A percentile compares a stretch with the other conserved stretches of the same genome.
These are phyloP conservation scores for Escallonia rubra DNA, from an alignment of 129 eudicot genomes.

Conservation along the genomic window DNA sequence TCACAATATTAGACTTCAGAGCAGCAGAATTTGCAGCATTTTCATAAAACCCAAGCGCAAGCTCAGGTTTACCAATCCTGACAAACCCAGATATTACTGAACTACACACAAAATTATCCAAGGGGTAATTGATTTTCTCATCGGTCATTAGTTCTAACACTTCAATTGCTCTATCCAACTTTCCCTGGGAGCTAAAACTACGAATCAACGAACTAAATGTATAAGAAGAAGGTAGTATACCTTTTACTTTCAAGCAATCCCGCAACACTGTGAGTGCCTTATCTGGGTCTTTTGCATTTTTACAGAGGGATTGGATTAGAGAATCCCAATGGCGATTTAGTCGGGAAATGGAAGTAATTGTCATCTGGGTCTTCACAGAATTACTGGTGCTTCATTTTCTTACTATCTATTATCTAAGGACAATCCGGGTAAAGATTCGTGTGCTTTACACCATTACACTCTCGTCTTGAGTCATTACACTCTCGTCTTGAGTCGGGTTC, in stretches of 20 bases:
- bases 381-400: no score
- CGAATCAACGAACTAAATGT: constrained; percentile 50
- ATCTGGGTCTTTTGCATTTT: constrained; percentile 44
- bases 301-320: constrained; percentile 42
- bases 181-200: constrained; percentile 42
- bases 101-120: constrained; percentile 66
- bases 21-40: constrained; percentile 40
- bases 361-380: constrained; percentile 26
- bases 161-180: constrained; percentile 58
- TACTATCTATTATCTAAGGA: not conserved
- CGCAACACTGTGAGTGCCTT: constrained; percentile 46
- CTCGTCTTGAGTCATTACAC: no score
- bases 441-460: no score
- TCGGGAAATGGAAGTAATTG: constrained; percentile 14
- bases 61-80: constrained; percentile 57
- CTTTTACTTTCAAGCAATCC: constrained; percentile 32
- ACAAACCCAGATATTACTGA: constrained; percentile 63
- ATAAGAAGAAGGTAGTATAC: constrained; percentile 46
- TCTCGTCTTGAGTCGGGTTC: no score
- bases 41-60: constrained; percentile 64
- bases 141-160: constrained; percentile 51
- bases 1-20: constrained; percentile 41
- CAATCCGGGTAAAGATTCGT: no score
- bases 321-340: constrained; percentile 40
- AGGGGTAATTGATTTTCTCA: constrained; percentile 53